Percentiles rank a stretch among this genome's conserved stretches.
phyloP scores from a whole-genome alignment of 768 basidiomycete species.

The Leucogyrophana mollusca region DNA sequence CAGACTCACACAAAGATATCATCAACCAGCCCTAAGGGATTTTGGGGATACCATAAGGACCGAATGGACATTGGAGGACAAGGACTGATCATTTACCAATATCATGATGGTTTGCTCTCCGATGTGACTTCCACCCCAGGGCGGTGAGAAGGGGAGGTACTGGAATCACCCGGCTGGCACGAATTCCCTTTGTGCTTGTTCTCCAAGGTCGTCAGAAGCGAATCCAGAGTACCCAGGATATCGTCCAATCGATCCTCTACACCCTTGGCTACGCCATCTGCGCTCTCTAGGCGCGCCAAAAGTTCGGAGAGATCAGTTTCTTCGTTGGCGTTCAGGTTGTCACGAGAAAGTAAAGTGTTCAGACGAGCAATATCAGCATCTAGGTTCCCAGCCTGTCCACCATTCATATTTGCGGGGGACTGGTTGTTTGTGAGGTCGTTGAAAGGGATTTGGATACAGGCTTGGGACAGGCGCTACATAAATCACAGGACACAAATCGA shows the following conservation, averaged over 20 bases:
- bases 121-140: neutral
- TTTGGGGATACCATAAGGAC: too few relatives aligned
- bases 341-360: conserved; percentile 26
- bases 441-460: too few relatives aligned
- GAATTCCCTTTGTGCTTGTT: conserved; percentile 3
- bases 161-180: neutral
- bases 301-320: conserved; percentile 51
- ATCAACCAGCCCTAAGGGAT: too few relatives aligned
- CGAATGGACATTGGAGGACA: too few relatives aligned
- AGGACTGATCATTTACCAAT: too few relatives aligned
- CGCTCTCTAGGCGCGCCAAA: conserved; percentile 52
- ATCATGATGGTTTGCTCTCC: neutral
- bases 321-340: conserved; percentile 23
- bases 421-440: conserved; percentile 21
- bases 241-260: conserved; percentile 64
- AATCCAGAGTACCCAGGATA: conserved; percentile 58
- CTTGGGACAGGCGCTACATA: conserved; percentile 6
- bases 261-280: conserved; percentile 56
- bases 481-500: neutral
- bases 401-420: too few relatives aligned
- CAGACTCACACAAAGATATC: too few relatives aligned
- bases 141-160: neutral
- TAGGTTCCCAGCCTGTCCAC: conserved; percentile 13
- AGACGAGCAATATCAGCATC: conserved; percentile 38
- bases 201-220: conserved; percentile 47